Base-by-base conservation (phyloP, 2,329 filamentous ascomycete species). In the Akanthomyces muscarius region DNA sequence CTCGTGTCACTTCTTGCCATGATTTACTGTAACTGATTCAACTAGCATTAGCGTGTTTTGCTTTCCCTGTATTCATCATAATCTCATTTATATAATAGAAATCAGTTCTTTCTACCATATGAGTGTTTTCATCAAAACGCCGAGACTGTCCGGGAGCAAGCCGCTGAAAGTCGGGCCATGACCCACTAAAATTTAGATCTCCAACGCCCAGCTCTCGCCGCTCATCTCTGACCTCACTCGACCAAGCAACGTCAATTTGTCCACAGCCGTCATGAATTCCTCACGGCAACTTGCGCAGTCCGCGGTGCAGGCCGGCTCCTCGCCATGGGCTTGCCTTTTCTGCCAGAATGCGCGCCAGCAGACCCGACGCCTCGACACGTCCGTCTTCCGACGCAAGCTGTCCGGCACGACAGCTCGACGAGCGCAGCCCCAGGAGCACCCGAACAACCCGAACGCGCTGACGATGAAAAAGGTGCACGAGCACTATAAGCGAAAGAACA, bases 401-500 rank as follows among this genome's bases (percentile, higher is more conserved):
- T 75, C 76, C 44, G 73, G 69, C 61, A 70, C 72, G 45, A 64
- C 66, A 48, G 66, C 67, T 21, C 70, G 68, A 38, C 66, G 62
- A 47, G 65, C 65, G 62, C 69, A 66, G 63, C 68, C 67, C 64
- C 66, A 64, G 55, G 23, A 33, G 21, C 72, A 69, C 36, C 68
- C 69, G 21, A 61, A 66, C 54, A 64, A 69, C 36, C 68, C 69
- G 21, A 62, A 66, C 53, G 64, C 70, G 52, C 71, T 74, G 21
- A 70, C 74, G 5, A 90, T 91, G 86, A 86, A 87, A 50, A 80
- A 86, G 68, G 77, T 90, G 73, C 82, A 83, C 33, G 83, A 81
- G 57, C 81, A 86, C 23, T 91, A 90, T 68, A 84, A 81, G 67
- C 76, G 79, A 69, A 89, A 86, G 78, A 93, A 93, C 69, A 78